Evolutionary conservation across 306 rosid genomes (phyloP).

Genomic region (Prinsepia uniflora): DNA sequence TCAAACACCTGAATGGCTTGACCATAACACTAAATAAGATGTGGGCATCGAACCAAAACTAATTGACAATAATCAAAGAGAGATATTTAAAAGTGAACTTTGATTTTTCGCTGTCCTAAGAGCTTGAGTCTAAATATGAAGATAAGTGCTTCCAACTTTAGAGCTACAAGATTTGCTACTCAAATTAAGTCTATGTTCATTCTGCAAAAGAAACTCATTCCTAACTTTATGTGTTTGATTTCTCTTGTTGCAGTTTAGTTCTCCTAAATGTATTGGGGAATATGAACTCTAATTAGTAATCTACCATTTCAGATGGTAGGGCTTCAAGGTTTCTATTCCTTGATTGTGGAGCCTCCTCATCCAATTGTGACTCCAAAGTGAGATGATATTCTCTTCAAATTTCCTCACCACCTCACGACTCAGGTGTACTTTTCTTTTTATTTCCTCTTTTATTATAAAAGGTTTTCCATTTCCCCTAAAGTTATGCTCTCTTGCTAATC

Average conservation of each 20-base stretch:
- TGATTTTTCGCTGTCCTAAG: too few relatives aligned
- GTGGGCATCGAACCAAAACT: neutral
- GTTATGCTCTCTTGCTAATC: neutral
- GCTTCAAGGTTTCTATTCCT: slow-evolving; percentile 24
- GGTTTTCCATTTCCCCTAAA: slow-evolving; percentile 1
- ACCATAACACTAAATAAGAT: too few relatives aligned
- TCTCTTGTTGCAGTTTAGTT: neutral
- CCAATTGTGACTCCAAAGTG: slow-evolving; percentile 7
- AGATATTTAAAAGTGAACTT: too few relatives aligned
- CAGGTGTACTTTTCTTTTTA: neutral
- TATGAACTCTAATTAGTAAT: neutral
- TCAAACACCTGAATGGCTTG: neutral
- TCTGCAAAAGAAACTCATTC: neutral
- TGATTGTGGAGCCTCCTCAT: slow-evolving; percentile 16
- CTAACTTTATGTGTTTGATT: neutral
- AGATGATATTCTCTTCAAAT: slow-evolving; percentile 17
- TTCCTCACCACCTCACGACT: slow-evolving; percentile 5
- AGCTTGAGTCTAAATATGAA: neutral
- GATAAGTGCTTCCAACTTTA: neutral
- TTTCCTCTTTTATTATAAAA: neutral
- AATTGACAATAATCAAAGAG: neutral
- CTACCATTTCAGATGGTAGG: slow-evolving; percentile 20
- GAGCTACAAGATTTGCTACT: neutral
- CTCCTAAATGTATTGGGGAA: neutral
- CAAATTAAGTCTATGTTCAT: neutral